A percentile compares a stretch with the other conserved stretches of the same genome.
Conservation (phyloP, 768 basidiomycete species). For the Suillus subaureus region DNA sequence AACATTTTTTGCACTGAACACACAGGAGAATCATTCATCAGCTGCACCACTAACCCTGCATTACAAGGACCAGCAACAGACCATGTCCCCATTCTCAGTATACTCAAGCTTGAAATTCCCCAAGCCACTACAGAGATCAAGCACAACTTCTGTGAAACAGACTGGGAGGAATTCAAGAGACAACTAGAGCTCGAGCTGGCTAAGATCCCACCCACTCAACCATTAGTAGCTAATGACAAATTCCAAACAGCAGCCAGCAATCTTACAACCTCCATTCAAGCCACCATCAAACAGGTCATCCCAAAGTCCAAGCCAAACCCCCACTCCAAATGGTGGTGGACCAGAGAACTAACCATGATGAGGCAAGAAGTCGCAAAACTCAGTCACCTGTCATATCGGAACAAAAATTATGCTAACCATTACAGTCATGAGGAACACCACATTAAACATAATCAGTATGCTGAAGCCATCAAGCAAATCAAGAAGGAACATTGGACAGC, state of each 20-base stretch:
- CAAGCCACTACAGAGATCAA: not conserved
- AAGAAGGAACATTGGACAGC: slow-evolving; percentile 32
- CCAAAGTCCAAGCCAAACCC: not conserved
- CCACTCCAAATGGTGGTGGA: not conserved
- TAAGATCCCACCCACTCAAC: not conserved
- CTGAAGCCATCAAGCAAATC: slow-evolving; percentile 32
- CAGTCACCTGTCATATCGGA: not conserved
- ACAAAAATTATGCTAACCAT: not conserved
- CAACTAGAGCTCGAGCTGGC: not conserved
- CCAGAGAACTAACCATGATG: not conserved
- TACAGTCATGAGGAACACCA: not conserved
- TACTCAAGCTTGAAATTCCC: not conserved
- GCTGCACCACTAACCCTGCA: not conserved
- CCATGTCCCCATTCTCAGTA: slow-evolving; percentile 3
- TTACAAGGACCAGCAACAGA: not conserved
- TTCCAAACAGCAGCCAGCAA: not conserved
- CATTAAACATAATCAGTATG: not conserved
- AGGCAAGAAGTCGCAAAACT: not conserved
- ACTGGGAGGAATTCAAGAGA: not conserved
- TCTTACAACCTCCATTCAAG: not conserved
- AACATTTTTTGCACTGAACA: slow-evolving; percentile 14
- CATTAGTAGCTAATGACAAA: not conserved
- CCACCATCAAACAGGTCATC: not conserved
- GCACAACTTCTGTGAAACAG: not conserved
- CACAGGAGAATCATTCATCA: rapidly evolving